These are phyloP conservation scores for Solanum corneliomulleri DNA, from an alignment of 257 asterid species.

Conservation along the genomic window DNA sequence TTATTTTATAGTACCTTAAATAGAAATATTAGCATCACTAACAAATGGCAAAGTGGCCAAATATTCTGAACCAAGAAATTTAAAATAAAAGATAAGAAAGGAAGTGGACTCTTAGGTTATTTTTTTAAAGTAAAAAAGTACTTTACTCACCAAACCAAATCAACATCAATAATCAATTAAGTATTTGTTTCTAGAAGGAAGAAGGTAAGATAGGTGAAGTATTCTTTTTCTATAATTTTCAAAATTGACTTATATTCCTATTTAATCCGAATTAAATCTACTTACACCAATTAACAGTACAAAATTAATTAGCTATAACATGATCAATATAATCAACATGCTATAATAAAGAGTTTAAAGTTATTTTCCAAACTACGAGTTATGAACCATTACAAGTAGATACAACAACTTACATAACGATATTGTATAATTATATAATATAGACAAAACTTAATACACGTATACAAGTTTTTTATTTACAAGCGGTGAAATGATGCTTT, in stretches of 20 bases:
- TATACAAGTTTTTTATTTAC: not conserved
- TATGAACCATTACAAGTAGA: not conserved
- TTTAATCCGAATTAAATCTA: not conserved
- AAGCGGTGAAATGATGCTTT: not conserved
- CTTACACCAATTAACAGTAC: not conserved
- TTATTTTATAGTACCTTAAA: not conserved
- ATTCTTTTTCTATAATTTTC: not conserved
- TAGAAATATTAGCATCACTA: not conserved
- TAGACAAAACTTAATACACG: too few species aligned
- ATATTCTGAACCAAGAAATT: not conserved
- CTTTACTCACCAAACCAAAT: not conserved
- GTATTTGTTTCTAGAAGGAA: constrained; percentile 16
- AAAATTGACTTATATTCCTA: not conserved
- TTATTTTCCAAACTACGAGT: not conserved
- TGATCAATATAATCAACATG: not conserved
- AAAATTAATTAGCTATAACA: not conserved
- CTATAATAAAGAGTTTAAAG: not conserved
- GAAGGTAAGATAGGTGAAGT: constrained; percentile 7
- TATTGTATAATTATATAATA: too few species aligned
- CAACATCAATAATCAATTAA: not conserved
- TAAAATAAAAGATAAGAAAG: not conserved
- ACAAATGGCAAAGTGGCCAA: not conserved
- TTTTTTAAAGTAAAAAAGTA: not conserved
- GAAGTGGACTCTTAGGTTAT: not conserved
- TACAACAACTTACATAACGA: not conserved